Percentiles rank a stretch among this genome's conserved stretches.
Evolutionary conservation across 768 basidiomycete genomes (phyloP).

Genomic region (Crassisporium funariophilum): DNA sequence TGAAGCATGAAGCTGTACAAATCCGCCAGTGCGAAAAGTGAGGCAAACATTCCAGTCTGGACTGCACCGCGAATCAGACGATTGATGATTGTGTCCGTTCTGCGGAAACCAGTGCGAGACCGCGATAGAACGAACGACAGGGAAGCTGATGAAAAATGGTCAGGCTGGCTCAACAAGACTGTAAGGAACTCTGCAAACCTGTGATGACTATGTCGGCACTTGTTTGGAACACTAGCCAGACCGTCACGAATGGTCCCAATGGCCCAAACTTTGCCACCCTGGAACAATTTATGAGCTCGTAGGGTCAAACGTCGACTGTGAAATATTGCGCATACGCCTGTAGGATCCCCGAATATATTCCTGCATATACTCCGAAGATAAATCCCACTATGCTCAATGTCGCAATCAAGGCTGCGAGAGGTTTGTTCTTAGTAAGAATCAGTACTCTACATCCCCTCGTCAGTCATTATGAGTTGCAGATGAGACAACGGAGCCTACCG

Average conservation of each 20-base stretch:
- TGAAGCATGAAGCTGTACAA: slow-evolving; percentile 43
- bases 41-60: slow-evolving; percentile 55
- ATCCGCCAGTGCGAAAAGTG: slow-evolving; percentile 53
- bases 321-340: slow-evolving; percentile 32
- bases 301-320: too few species aligned
- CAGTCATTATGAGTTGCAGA: not conserved
- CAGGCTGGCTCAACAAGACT: not conserved
- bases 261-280: slow-evolving; percentile 45
- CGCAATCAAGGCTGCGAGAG: slow-evolving; percentile 37
- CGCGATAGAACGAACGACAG: slow-evolving; percentile 34
- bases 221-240: slow-evolving; percentile 51
- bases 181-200: slow-evolving; percentile 26
- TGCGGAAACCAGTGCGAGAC: slow-evolving; percentile 52
- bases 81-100: slow-evolving; percentile 54
- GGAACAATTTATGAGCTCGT: too few species aligned
- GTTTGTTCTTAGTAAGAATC: slow-evolving; percentile 36
- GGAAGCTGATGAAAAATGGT: slow-evolving; percentile 16
- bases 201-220: slow-evolving; percentile 47
- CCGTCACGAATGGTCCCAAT: slow-evolving; percentile 43
- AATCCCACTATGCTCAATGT: slow-evolving; percentile 41
- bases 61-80: slow-evolving; percentile 56
- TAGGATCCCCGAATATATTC: slow-evolving; percentile 45
- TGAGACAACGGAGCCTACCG: slow-evolving; percentile 32
- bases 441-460: slow-evolving; percentile 28
- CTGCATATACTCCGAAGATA: slow-evolving; percentile 44